Evolutionary conservation across 495 filamentous ascomycete species (phyloP).

Genomic region (Xylaria nigripes): DNA sequence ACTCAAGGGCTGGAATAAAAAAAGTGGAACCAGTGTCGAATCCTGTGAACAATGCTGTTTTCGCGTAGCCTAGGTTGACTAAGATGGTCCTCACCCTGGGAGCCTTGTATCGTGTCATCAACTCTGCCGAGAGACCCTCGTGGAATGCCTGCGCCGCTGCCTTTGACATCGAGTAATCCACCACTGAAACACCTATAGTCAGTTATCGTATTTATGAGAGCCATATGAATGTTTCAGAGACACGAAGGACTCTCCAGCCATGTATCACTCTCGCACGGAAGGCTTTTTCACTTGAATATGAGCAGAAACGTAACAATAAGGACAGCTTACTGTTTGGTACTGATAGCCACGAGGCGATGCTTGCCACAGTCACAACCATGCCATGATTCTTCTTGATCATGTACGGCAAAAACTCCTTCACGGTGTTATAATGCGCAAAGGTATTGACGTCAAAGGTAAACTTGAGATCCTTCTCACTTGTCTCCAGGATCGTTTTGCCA

Average conservation of each 20-base stretch:
- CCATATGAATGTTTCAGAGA: too few species aligned
- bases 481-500: conserved; percentile 52
- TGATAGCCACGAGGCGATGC: conserved; percentile 49
- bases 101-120: conserved; percentile 54
- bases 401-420: conserved; percentile 57
- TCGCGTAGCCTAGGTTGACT: conserved; percentile 57
- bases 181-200: conserved; percentile 31
- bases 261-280: too few species aligned
- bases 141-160: conserved; percentile 60
- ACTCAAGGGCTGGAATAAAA: conserved; percentile 47
- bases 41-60: conserved; percentile 53
- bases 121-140: conserved; percentile 58
- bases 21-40: conserved; percentile 46
- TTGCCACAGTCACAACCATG: conserved; percentile 67
- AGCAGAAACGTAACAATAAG: too few species aligned
- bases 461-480: conserved; percentile 46
- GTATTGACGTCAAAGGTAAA: conserved; percentile 68
- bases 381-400: conserved; percentile 61
- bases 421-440: conserved; percentile 57
- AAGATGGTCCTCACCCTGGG: conserved; percentile 56
- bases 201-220: too few species aligned
- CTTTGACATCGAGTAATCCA: conserved; percentile 61
- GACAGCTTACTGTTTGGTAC: conserved; percentile 36
- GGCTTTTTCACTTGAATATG: too few species aligned
- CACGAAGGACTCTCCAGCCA: too few species aligned